A percentile compares a stretch with the other conserved stretches of the same genome.
Evolutionary conservation across 1,284 basidiomycete species (phyloP).

Genomic region (Phlebopus sp.): DNA sequence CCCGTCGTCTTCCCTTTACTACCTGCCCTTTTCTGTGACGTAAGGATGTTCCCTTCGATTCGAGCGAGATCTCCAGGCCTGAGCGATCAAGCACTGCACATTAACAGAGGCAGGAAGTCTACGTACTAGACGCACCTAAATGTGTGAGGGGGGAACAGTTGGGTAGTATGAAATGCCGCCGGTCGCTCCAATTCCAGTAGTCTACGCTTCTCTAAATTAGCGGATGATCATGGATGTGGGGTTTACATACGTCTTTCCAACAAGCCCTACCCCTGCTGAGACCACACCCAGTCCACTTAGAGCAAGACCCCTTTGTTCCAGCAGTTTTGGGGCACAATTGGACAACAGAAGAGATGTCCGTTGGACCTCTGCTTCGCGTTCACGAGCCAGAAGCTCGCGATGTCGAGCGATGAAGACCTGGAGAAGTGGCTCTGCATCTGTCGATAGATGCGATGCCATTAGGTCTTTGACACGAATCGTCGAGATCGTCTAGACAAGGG

Average conservation of each 20-base stretch:
- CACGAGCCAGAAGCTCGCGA: constrained; percentile 61
- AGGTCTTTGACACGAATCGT: no score
- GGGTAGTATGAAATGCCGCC: constrained; percentile 70
- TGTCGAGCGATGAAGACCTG: constrained; percentile 72
- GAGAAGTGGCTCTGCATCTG: constrained; percentile 39
- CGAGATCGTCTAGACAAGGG: no score
- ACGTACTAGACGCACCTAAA: constrained; percentile 53
- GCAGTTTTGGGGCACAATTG: constrained; percentile 78
- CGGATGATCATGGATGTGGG: not conserved
- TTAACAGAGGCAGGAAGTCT: constrained; percentile 1
- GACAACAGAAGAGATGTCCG: constrained; percentile 78
- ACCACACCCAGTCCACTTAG: constrained; percentile 72
- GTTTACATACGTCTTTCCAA: constrained; percentile 79
- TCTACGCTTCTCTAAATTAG: constrained; percentile 43
- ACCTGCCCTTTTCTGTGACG: constrained; percentile 42
- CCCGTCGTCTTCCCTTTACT: constrained; percentile 42
- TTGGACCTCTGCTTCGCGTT: constrained; percentile 82
- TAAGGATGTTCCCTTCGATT: constrained; percentile 68
- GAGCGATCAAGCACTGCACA: constrained; percentile 11
- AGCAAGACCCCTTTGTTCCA: constrained; percentile 86
- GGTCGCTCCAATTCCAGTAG: constrained; percentile 86
- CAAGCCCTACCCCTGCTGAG: constrained; percentile 76
- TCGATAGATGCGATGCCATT: constrained; percentile 5
- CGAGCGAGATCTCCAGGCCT: constrained; percentile 81
- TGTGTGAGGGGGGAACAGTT: constrained; percentile 80